phyloP scores from a whole-genome alignment of 805 yeast genomes.

The Blastobotrys muscicola region DNA sequence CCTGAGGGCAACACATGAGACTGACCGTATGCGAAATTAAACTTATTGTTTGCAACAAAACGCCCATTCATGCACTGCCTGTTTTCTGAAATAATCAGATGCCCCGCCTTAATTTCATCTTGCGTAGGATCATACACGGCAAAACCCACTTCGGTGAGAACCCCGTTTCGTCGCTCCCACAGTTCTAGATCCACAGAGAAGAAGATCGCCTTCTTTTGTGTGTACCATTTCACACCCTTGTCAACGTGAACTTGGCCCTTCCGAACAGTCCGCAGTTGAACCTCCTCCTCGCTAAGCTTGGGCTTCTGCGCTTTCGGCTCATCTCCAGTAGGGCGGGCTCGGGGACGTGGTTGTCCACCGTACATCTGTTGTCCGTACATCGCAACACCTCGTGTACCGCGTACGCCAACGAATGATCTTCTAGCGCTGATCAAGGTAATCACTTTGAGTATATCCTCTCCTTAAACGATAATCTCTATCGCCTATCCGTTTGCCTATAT shows the following conservation, averaged over 20 bases:
- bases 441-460: too few relatives aligned
- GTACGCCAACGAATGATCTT: too few relatives aligned
- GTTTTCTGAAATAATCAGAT: slow-evolving; percentile 29
- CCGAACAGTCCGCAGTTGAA: too few relatives aligned
- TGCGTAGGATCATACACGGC: slow-evolving; percentile 9
- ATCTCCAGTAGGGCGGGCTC: too few relatives aligned
- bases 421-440: too few relatives aligned
- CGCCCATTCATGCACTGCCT: slow-evolving; percentile 37
- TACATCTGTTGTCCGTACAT: too few relatives aligned
- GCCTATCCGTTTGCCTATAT: too few relatives aligned
- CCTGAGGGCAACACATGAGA: slow-evolving; percentile 33
- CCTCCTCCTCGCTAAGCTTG: too few relatives aligned
- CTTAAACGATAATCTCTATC: too few relatives aligned
- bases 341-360: too few relatives aligned
- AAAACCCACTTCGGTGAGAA: slow-evolving; percentile 15
- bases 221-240: background rate
- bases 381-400: too few relatives aligned
- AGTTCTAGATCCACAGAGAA: slow-evolving; percentile 14
- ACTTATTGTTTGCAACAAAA: slow-evolving; percentile 46
- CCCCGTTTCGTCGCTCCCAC: slow-evolving; percentile 11
- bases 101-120: slow-evolving; percentile 6
- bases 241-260: background rate
- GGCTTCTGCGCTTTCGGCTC: too few relatives aligned
- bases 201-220: slow-evolving; percentile 1
- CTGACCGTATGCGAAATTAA: slow-evolving; percentile 39